phyloP scores from a whole-genome alignment of 2,329 filamentous ascomycete genomes.

The Clonostachys solani region DNA sequence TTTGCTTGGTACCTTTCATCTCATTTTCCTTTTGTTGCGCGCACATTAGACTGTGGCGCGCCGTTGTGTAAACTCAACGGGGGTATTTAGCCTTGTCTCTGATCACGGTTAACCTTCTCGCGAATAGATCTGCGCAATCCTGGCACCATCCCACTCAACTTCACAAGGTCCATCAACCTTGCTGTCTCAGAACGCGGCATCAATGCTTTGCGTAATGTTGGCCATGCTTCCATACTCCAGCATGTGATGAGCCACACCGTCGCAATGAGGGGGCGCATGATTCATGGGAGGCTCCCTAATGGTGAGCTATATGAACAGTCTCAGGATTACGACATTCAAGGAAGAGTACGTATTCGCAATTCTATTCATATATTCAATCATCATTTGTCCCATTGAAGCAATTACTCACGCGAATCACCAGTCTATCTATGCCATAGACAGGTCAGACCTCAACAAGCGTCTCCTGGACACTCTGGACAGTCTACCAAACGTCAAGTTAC shows the following conservation, averaged over 20 bases:
- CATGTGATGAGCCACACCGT: constrained; percentile 75
- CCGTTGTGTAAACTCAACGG: too few relatives aligned
- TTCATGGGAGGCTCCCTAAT: constrained; percentile 65
- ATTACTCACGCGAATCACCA: constrained; percentile 23
- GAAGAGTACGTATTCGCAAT: constrained; percentile 55
- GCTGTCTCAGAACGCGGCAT: constrained; percentile 92
- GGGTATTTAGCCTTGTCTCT: too few relatives aligned
- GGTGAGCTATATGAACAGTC: constrained; percentile 72
- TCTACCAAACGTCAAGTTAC: constrained; percentile 84
- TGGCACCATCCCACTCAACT: constrained; percentile 81
- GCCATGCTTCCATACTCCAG: constrained; percentile 63
- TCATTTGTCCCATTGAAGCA: constrained; percentile 7
- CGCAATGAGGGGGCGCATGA: constrained; percentile 95
- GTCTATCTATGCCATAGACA: constrained; percentile 83
- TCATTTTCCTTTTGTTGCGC: too few relatives aligned
- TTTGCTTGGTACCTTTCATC: too few relatives aligned
- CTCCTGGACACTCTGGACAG: constrained; percentile 79
- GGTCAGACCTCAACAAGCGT: constrained; percentile 75
- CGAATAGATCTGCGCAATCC: constrained; percentile 77
- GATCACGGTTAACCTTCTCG: not conserved
- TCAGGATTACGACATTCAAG: constrained; percentile 89
- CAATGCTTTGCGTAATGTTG: constrained; percentile 73
- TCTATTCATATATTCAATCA: not conserved
- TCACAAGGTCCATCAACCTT: constrained; percentile 97
- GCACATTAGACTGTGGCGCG: too few relatives aligned